Evolutionary conservation across 129 eudicot genomes (phyloP).

Genomic region (Kitagawia praeruptora): DNA sequence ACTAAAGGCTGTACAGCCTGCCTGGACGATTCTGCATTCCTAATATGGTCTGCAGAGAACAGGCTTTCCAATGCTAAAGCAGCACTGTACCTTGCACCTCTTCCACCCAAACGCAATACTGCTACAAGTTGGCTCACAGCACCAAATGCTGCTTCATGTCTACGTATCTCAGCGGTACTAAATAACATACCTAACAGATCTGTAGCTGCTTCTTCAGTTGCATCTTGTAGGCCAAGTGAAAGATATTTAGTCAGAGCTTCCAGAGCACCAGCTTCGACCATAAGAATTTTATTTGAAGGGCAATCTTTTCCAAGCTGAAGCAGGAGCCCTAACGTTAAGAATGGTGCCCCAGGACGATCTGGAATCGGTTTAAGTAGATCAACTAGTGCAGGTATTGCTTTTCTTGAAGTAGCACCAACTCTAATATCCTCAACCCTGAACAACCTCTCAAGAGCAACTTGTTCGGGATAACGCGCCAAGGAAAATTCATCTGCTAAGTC

Average conservation of each 20-base stretch:
- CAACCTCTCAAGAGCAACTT: conserved; percentile 86
- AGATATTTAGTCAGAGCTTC: conserved; percentile 95
- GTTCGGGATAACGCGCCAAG: conserved; percentile 83
- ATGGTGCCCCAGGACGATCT: conserved; percentile 97
- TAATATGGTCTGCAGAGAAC: conserved; percentile 87
- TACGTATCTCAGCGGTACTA: conserved; percentile 74
- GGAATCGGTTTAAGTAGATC: conserved; percentile 94
- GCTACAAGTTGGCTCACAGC: conserved; percentile 94
- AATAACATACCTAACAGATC: conserved; percentile 82
- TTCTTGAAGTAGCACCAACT: conserved; percentile 88
- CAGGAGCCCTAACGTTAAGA: conserved; percentile 72
- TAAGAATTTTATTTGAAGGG: conserved; percentile 74
- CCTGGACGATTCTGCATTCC: conserved; percentile 88
- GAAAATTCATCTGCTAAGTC: conserved; percentile 68
- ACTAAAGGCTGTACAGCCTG: conserved; percentile 97
- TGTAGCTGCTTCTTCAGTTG: conserved; percentile 95
- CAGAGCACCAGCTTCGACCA: conserved; percentile 95
- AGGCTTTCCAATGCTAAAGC: conserved; percentile 90
- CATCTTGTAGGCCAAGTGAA: conserved; percentile 89
- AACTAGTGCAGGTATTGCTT: conserved; percentile 93
- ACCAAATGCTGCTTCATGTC: conserved; percentile 91
- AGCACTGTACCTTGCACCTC: conserved; percentile 93
- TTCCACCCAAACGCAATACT: conserved; percentile 88
- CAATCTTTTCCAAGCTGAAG: conserved; percentile 80
- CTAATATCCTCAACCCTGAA: conserved; percentile 96